Evolutionary conservation across 208 protist genomes (phyloP).

Genomic region (Wallacemonas sp.): DNA sequence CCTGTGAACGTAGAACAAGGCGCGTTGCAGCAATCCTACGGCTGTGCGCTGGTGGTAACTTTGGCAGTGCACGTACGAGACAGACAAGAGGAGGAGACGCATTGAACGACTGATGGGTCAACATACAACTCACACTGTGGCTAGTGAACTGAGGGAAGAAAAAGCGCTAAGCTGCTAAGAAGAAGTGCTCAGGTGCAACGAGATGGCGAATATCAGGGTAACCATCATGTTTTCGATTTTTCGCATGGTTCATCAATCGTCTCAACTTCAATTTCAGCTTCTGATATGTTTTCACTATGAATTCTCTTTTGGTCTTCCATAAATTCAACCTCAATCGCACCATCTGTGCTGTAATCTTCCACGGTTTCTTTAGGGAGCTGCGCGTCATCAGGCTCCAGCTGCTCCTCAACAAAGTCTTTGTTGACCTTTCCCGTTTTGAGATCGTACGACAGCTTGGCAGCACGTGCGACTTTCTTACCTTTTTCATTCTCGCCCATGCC

Average conservation of each 20-base stretch:
- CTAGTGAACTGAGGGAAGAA: too few species aligned
- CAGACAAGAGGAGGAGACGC: too few species aligned
- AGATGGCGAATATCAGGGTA: too few species aligned
- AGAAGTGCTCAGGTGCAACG: too few species aligned
- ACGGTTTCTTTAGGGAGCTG: conserved; percentile 80
- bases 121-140: too few species aligned
- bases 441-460: conserved; percentile 75
- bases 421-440: conserved; percentile 75
- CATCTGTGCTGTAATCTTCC: conserved; percentile 70
- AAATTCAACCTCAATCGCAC: conserved; percentile 85
- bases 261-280: conserved; percentile 53
- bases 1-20: too few species aligned
- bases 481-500: conserved; percentile 88
- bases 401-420: conserved; percentile 88
- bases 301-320: conserved; percentile 45
- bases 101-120: too few species aligned
- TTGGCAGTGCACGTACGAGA: too few species aligned
- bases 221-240: neutral
- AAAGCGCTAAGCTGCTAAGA: too few species aligned
- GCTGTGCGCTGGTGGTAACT: too few species aligned
- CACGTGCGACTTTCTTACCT: conserved; percentile 87
- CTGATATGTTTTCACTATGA: conserved; percentile 30
- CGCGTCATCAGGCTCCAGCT: conserved; percentile 86
- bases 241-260: neutral
- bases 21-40: too few species aligned